Evolutionary conservation across 139 green algal species (phyloP), one percentile per base, ranked within the genome.

Genomic region (Tetraselmis chui): DNA sequence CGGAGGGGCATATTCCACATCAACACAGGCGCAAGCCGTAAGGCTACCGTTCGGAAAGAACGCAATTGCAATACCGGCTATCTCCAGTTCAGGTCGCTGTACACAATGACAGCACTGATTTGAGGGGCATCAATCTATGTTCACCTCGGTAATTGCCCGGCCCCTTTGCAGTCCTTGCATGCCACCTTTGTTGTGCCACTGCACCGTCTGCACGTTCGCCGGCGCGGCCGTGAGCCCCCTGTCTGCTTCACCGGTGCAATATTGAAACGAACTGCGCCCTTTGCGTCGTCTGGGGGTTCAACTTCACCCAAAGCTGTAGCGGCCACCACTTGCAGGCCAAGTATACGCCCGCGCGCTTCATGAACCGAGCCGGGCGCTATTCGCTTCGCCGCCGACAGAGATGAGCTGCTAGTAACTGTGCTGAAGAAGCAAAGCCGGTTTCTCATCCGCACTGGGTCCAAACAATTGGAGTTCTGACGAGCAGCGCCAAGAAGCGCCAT

Each of bases 21-120:
- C n/a, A n/a, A n/a, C n/a, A n/a, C n/a, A n/a, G n/a, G n/a, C 74
- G 27, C n/a, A 31, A 30, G 27, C 23, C 2, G 18, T 29, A 28
- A 29, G n/a, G 80, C 80, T 18, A 23, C 5, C 80, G 83, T 76
- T 45, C 76, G 32, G 80, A 85, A 58, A 87, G 85, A 30, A 76
- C 85, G 26, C 81, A n/a, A n/a, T n/a, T n/a, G n/a, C n/a, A n/a
- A n/a, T 87, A 28, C 76, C 83, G 28, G 85, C 85, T 76, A 76
- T 81, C 28, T 45, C 26, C 23, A 27, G 31, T 75, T 75, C 24
- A 75, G 11, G 45, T 83, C 11, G 18, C 45, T 25, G 45, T 67
- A 67, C 45, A 5, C 18, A 67, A 67, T 67, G 11, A 18, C 45
- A 5, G 45, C 45, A 67, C 18, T 5, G 18, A 67, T 25, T 67